Conservation (phyloP, 805 yeast species). For the Myxozyma melibiosi region DNA sequence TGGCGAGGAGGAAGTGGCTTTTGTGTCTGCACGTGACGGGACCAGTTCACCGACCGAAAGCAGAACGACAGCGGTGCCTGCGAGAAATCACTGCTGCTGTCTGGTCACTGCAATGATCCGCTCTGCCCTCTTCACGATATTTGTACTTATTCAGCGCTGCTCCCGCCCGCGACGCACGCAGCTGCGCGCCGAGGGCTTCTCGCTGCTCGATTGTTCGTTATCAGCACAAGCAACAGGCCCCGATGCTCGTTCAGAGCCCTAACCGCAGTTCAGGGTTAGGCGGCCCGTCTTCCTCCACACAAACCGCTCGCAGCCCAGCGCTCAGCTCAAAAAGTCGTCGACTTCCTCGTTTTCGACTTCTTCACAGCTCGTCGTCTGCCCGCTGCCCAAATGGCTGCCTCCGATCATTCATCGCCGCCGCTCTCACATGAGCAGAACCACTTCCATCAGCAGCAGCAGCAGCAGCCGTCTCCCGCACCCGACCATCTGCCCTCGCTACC, state of each 20-base stretch:
- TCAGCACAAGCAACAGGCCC: too few relatives aligned
- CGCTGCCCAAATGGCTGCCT: conserved; percentile 1
- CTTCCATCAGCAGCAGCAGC: conserved; percentile 6
- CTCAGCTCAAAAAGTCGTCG: too few relatives aligned
- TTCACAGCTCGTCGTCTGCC: neutral
- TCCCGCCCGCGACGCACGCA: too few relatives aligned
- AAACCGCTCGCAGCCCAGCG: too few relatives aligned
- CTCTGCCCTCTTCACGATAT: neutral
- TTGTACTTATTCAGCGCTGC: neutral
- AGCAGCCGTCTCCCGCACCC: neutral
- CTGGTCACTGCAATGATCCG: neutral
- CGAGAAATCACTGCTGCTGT: neutral
- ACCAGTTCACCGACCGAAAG: neutral
- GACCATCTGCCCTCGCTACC: conserved; percentile 21
- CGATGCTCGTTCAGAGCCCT: too few relatives aligned
- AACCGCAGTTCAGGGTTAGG: neutral
- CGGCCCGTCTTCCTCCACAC: neutral
- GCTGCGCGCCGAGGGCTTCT: too few relatives aligned
- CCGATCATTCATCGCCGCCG: conserved; percentile 6
- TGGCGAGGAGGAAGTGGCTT: conserved; percentile 6
- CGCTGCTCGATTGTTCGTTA: too few relatives aligned
- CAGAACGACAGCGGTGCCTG: neutral
- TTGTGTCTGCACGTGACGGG: conserved; percentile 5
- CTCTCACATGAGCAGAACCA: too few relatives aligned
- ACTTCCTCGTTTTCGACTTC: neutral